A percentile compares a stretch with the other conserved stretches of the same genome.
Evolutionary conservation across 768 basidiomycete species (phyloP).

Genomic region (Lentinus brumalis): DNA sequence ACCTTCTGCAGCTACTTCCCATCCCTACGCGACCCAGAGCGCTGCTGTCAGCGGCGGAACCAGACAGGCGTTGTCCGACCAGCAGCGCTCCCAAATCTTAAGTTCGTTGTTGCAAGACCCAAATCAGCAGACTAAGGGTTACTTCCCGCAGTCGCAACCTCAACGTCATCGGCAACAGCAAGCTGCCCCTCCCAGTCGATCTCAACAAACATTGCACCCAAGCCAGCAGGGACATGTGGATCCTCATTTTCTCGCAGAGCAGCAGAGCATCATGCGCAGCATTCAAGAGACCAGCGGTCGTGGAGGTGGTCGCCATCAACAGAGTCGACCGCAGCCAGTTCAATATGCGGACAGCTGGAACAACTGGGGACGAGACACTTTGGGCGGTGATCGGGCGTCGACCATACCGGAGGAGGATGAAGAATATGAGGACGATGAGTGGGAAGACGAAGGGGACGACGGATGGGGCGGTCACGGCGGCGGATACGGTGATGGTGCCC

Average conservation of each 20-base stretch:
- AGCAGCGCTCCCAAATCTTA: constrained; percentile 21
- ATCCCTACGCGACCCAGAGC: constrained; percentile 1
- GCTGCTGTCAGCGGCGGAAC: constrained; percentile 10
- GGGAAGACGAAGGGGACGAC: constrained; percentile 16
- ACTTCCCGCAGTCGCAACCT: constrained; percentile 20
- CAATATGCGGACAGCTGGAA: constrained; percentile 29
- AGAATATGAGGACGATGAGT: constrained; percentile 19
- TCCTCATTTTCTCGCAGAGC: constrained; percentile 9
- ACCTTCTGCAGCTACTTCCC: background rate
- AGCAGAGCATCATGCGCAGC: constrained; percentile 13
- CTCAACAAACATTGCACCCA: constrained; percentile 5
- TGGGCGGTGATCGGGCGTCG: constrained; percentile 16
- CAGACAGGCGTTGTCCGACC: constrained; percentile 17
- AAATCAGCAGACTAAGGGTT: constrained; percentile 22
- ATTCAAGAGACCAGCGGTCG: constrained; percentile 8
- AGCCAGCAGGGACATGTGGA: constrained; percentile 10
- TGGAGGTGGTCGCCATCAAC: background rate
- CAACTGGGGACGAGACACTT: constrained; percentile 14
- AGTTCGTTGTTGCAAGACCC: constrained; percentile 18
- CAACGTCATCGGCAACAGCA: background rate
- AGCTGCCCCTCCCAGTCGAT: background rate
- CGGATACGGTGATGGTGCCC: constrained; percentile 13
- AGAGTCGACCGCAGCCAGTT: constrained; percentile 13
- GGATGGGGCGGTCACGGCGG: constrained; percentile 6
- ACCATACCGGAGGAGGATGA: constrained; percentile 21